Evolutionary conservation across 208 protist species (phyloP), one percentile per base, ranked within the genome.

Genomic region (Endotrypanum monterogeii): DNA sequence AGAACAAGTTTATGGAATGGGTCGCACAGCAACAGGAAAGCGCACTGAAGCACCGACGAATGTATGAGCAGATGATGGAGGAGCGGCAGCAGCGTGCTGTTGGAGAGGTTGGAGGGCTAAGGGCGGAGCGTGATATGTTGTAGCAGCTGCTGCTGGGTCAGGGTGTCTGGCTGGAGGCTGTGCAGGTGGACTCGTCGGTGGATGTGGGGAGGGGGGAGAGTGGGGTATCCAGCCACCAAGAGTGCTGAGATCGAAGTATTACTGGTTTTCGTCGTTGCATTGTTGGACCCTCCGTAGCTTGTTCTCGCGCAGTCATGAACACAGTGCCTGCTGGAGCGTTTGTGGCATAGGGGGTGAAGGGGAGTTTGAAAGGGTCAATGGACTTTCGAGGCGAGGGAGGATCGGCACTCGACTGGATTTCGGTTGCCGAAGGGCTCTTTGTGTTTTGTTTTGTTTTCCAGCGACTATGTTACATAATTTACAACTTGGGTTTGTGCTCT

Each of bases 41-140:
- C 11, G 70, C 55, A 2, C 2, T 76, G 11, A 65, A 72, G 44
- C 69, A 66, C 8, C 20, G 50, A 30, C 76, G 65, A 37, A 71
- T 23, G 55, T 80, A 76, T 55, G 56, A 79, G 67, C 79, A 76
- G 54, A 11, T 73, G 30, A 79, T 78, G 68, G 73, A 78, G 67
- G 65, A 67, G 63, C 73, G 72, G 6, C 62, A 76, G 58, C 65
- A 66, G 35, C 82, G 76, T 28, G 35, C 30, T 4, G 30, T 35
- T 20, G 57, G 65, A 56, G 65, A 74, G 73, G n/a, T 74, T 39
- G 70, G 48, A 16, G 72, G 69, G 52, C 7, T 73, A 56, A 71
- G 56, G 23, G 73, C 41, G 25, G 69, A 71, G 39, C 82, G 70
- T 11, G 67, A 68, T n/a, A 46, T 25, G 54, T 61, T 85, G 67